Base-by-base conservation (phyloP, 352 stramenopile species). In the Phytophthora macrochlamydospora region DNA sequence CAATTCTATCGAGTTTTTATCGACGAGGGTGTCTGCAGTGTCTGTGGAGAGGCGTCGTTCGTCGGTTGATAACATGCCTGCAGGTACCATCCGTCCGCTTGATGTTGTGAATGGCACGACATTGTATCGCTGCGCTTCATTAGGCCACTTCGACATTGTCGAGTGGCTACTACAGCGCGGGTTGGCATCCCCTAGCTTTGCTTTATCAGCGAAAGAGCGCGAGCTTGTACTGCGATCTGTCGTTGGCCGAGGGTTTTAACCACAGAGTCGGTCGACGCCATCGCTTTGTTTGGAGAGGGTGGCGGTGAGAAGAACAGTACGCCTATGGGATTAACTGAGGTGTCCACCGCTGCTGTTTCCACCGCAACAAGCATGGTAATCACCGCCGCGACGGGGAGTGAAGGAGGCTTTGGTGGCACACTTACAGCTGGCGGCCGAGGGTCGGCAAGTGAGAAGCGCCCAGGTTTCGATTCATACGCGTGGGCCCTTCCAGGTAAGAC, bases 401-500 rank as follows among this genome's bases (percentile, higher is more conserved):
- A 71, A 0, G 14, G 30, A 37, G 45, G 51, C 45, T 1, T 42
- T 48, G 51, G 18, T 24, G 18, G 37, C 48, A 50, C 58, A 14
- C 51, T 59, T 32, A 30, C 65, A 29, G 28, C 51, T 30, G 57
- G 62, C 4, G 62, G 53, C 7, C 38, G 46, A 46, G 18, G 51
- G 33, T 51, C 11, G 31, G 30, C 54, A 3, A 48, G 43, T 8
- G 65, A 51, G 24, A 71, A 62, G n/a, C 33, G 31, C n/a, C 54
- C 57, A 53, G 45, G 68, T 14, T 66, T 65, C 44, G 51, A 63
- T 12, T 40, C 43, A 7, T 79, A 78, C 51, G 67, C 59, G 1
- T 82, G 74, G 74, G 71, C 69, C 2, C 51, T 78, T 8, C 71
- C 69, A 14, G 55, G 58, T 2, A 82, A 78, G 40, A 70, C 56